Evolutionary conservation across 2,329 filamentous ascomycete genomes (phyloP), one percentile per base, ranked within the genome.

Genomic region (Ophiosphaerella herpotricha): DNA sequence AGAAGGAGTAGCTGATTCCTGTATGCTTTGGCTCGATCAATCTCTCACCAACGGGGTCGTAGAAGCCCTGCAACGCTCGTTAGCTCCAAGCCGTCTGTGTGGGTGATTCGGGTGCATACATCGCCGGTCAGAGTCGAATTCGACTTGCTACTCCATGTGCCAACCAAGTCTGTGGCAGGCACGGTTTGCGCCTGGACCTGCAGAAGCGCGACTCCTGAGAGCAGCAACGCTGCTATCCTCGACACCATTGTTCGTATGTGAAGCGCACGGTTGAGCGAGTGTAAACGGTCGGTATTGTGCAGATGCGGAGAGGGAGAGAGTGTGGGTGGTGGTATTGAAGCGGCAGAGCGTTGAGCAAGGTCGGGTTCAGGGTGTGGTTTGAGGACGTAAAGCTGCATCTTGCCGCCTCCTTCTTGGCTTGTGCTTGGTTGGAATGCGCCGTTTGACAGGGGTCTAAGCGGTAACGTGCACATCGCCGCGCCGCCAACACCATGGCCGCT

Each of bases 1-100:
- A 86, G 72, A 90, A 90, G 9, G 87, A 90, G 74, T 89, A 90
- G 13, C 87, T 89, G 57, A 89, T 87, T 21, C 87, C 87, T 0
- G 87, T 83, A 54, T 84, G 60, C 32, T 65, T 76, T 13, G 87
- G 87, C 71, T 90, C 87, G 58, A 83, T 82, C 53, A 90, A 78
- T 55, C 76, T 77, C 61, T 90, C 87, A 48, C 83, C 80, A 43
- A 84, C 74, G 4, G 85, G 84, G 71, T 90, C 82, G 64, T 88
- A 90, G 73, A 90, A 89, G 61, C 78, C 82, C 86, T 89, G 50
- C 39, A 18, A 21, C 21, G 16, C 32, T 43, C 21, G 39, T 67
- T 51, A 69, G 60, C 57, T 7, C 23, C 6, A 16, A 12, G 34
- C 18, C 6, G 29, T 13, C 26, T 12, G 24, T 0, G 0, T 14